These are phyloP conservation scores for Micromonas pusilla DNA, from an alignment of 139 green algal species.

Conservation along the genomic window DNA sequence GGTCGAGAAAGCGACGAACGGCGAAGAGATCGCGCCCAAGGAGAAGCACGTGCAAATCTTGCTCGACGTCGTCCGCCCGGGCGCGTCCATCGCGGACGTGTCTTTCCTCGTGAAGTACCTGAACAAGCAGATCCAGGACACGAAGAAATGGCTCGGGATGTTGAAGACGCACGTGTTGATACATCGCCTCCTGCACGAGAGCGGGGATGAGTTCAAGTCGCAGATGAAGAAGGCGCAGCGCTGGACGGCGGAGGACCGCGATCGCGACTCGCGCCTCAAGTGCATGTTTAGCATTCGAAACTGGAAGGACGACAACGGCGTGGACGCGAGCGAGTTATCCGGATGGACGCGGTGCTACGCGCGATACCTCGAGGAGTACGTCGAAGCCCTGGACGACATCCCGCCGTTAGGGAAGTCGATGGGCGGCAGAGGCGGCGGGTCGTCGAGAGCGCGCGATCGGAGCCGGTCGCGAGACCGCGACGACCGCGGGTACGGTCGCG, in stretches of 20 bases:
- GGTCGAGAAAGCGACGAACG: slow-evolving; percentile 68
- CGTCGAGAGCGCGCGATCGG: too few species aligned
- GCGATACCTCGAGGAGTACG: slow-evolving; percentile 75
- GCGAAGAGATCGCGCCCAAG: slow-evolving; percentile 78
- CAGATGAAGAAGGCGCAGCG: not conserved
- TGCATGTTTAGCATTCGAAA: not conserved
- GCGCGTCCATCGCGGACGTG: not conserved
- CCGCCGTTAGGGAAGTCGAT: not conserved
- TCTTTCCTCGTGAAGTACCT: not conserved
- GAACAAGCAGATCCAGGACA: not conserved
- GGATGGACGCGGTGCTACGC: slow-evolving; percentile 78
- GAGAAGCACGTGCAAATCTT: slow-evolving; percentile 80
- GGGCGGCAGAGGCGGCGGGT: too few species aligned
- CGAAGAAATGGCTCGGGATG: slow-evolving; percentile 51
- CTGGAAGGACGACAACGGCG: slow-evolving; percentile 9
- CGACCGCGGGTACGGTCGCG: too few species aligned
- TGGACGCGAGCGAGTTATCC: slow-evolving; percentile 62
- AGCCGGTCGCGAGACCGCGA: too few species aligned
- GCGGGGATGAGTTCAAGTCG: slow-evolving; percentile 4
- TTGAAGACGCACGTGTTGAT: slow-evolving; percentile 79
- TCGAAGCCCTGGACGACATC: not conserved
- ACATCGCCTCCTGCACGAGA: slow-evolving; percentile 74
- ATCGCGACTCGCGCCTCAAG: not conserved
- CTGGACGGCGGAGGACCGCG: not conserved
- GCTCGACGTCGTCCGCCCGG: not conserved